Percentiles rank a stretch among this genome's conserved stretches.
Conservation (phyloP, 192 early-diverging fungal species). For the Ambispora gerdemannii region DNA sequence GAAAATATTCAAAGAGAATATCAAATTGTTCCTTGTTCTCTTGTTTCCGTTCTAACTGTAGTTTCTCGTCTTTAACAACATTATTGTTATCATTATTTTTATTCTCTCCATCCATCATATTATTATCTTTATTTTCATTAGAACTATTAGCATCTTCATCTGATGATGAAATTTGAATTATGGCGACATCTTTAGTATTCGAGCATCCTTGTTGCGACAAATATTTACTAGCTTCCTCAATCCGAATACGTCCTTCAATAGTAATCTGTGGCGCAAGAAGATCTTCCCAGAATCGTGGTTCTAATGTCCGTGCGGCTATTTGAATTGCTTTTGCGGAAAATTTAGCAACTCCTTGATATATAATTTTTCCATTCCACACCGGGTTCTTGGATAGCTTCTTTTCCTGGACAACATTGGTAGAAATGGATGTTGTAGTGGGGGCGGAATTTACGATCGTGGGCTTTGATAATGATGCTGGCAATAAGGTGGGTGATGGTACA, state of each 20-base stretch:
- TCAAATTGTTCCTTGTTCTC: constrained; percentile 40
- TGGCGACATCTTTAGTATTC: constrained; percentile 56
- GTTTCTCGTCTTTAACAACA: too few relatives aligned
- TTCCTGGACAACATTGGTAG: not conserved
- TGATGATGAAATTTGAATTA: constrained; percentile 54
- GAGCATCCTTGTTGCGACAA: constrained; percentile 50
- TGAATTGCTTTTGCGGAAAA: constrained; percentile 57
- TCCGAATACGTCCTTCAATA: constrained; percentile 66
- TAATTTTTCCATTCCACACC: constrained; percentile 60
- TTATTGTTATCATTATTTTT: too few relatives aligned
- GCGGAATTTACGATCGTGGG: not conserved
- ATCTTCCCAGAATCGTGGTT: constrained; percentile 50
- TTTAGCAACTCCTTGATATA: constrained; percentile 44
- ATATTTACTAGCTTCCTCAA: constrained; percentile 51
- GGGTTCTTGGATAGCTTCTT: not conserved
- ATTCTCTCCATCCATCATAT: not conserved
- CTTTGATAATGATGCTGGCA: not conserved
- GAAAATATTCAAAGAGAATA: constrained; percentile 60
- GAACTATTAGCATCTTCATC: not conserved
- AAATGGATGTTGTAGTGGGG: not conserved
- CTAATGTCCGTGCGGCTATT: constrained; percentile 52
- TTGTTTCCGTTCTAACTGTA: too few relatives aligned
- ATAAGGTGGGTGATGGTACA: constrained; percentile 15
- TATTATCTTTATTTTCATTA: constrained; percentile 4
- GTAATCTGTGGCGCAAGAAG: constrained; percentile 54